phyloP scores from a whole-genome alignment of 805 yeast genomes.

The Spathaspora arborariae region DNA sequence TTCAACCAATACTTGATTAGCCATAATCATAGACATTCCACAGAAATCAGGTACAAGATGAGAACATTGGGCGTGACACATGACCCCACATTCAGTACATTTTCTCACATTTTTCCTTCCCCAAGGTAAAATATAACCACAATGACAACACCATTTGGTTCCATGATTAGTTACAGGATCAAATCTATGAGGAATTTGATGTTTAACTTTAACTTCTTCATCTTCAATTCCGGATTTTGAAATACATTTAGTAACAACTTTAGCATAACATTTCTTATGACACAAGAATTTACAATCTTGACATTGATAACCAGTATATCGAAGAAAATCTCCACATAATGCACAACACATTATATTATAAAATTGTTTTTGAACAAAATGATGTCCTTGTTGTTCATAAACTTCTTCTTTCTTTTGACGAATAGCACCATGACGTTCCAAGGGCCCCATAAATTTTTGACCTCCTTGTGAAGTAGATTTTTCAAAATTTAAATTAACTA shows the following conservation, averaged over 20 bases:
- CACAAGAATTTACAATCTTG: constrained; percentile 80
- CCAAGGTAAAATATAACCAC: constrained; percentile 95
- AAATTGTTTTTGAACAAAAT: constrained; percentile 91
- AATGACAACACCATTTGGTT: constrained; percentile 99
- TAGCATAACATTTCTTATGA: constrained; percentile 76
- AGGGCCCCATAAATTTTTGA: constrained; percentile 38
- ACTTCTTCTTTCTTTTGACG: constrained; percentile 89
- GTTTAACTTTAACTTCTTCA: constrained; percentile 82
- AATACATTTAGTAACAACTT: constrained; percentile 79
- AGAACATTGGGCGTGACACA: constrained; percentile 91
- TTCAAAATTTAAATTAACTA: constrained; percentile 73
- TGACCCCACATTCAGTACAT: constrained; percentile 89
- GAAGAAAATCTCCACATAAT: constrained; percentile 89
- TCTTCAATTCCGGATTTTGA: constrained; percentile 73
- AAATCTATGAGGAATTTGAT: constrained; percentile 95
- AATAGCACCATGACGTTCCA: constrained; percentile 94
- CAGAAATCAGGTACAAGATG: constrained; percentile 97
- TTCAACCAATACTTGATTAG: constrained; percentile 80
- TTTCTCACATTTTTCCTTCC: constrained; percentile 89
- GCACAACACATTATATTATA: constrained; percentile 98
- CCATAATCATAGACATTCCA: constrained; percentile 98
- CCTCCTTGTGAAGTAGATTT: constrained; percentile 51
- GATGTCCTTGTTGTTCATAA: constrained; percentile 94
- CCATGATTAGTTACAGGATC: constrained; percentile 90
- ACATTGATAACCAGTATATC: constrained; percentile 83